These are phyloP conservation scores for Flaveria trinervia DNA, from an alignment of 129 eudicot genomes.

Conservation along the genomic window DNA sequence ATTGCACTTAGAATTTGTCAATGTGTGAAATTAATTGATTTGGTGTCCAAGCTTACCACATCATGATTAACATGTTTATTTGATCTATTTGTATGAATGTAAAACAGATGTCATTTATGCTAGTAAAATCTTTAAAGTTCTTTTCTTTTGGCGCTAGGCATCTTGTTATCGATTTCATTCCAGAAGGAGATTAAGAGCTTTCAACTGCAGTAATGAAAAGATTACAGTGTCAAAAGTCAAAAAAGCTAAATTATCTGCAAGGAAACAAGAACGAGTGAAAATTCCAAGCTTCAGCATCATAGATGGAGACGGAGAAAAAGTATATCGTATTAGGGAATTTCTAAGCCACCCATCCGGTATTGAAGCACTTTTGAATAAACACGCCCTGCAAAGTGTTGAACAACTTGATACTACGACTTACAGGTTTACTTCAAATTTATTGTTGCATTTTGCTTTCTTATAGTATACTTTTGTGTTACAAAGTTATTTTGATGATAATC, in stretches of 20 bases:
- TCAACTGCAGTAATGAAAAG: constrained; percentile 37
- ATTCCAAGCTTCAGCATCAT: constrained; percentile 47
- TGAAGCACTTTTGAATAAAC: constrained; percentile 68
- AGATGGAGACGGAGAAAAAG: constrained; percentile 30
- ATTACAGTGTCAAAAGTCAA: constrained; percentile 49
- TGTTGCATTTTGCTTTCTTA: neutral
- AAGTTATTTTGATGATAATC: neutral
- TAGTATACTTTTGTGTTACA: neutral
- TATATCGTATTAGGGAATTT: constrained; percentile 61
- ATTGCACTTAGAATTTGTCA: too few relatives aligned
- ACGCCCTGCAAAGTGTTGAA: constrained; percentile 60
- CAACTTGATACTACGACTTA: constrained; percentile 68
- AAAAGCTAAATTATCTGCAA: constrained; percentile 65
- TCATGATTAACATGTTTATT: too few relatives aligned
- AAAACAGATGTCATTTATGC: neutral
- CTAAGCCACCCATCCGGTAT: constrained; percentile 77
- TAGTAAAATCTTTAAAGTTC: constrained; percentile 11
- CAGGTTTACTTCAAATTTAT: constrained; percentile 47
- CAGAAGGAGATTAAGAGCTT: constrained; percentile 52
- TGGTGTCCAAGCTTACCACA: too few relatives aligned
- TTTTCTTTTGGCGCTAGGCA: constrained; percentile 32
- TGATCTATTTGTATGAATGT: neutral
- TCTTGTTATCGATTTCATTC: constrained; percentile 28
- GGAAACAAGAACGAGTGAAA: constrained; percentile 67
- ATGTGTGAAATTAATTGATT: too few relatives aligned